These are phyloP conservation scores for Linnemannia elongata DNA, from an alignment of 192 early-diverging fungal genomes.

Conservation along the genomic window DNA sequence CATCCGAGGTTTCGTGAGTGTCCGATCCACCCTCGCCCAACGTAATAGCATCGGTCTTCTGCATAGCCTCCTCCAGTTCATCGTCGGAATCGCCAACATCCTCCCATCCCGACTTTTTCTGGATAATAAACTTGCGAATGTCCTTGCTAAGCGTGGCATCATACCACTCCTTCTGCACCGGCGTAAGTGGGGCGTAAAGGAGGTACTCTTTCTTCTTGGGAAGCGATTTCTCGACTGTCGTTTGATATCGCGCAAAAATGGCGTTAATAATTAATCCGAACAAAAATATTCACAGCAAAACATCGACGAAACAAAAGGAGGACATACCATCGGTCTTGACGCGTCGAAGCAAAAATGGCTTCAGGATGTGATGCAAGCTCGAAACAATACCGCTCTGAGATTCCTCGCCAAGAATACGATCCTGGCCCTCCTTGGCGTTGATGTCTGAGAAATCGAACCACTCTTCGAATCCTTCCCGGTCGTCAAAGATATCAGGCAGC, in stretches of 20 bases:
- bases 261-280: neutral
- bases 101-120: conserved; percentile 54
- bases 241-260: neutral
- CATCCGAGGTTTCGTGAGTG: neutral
- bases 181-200: conserved; percentile 81
- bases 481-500: conserved; percentile 95
- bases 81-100: neutral
- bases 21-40: neutral
- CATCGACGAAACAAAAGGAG: neutral
- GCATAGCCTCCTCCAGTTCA: neutral
- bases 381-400: conserved; percentile 75
- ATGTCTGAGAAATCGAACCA: conserved; percentile 90
- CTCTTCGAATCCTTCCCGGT: conserved; percentile 85
- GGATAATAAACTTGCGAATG: conserved; percentile 73
- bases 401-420: conserved; percentile 76
- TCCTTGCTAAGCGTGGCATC: conserved; percentile 73
- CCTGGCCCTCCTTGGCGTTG: conserved; percentile 71
- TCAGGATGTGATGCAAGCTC: conserved; percentile 91
- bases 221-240: conserved; percentile 85
- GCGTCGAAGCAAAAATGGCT: conserved; percentile 91
- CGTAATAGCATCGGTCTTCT: neutral
- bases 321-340: conserved; percentile 86
- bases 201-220: conserved; percentile 95
- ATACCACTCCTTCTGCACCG: conserved; percentile 79
- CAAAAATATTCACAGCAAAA: neutral